phyloP scores from a whole-genome alignment of 2,329 filamentous ascomycete species.

The Trichoderma gracile region DNA sequence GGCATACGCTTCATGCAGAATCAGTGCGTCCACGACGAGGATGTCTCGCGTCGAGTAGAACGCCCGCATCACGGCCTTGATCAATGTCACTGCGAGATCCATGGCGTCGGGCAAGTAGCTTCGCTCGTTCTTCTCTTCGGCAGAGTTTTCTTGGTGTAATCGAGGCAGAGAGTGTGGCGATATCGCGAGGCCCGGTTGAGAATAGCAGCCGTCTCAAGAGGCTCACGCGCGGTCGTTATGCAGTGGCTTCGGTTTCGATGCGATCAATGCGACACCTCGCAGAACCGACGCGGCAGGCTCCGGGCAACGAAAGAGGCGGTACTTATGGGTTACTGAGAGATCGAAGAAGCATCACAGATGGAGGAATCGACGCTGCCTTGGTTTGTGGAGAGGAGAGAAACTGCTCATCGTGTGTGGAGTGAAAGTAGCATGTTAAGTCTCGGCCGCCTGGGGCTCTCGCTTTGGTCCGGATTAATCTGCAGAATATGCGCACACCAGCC shows the following conservation, averaged over 20 bases:
- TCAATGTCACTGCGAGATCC: conserved; percentile 69
- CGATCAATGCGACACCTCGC: not conserved
- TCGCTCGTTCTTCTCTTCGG: not conserved
- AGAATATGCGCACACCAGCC: no score
- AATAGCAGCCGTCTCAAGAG: not conserved
- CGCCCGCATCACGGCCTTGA: conserved; percentile 81
- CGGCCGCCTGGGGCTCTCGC: not conserved
- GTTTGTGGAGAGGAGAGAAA: not conserved
- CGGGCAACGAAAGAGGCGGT: not conserved
- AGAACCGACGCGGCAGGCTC: not conserved
- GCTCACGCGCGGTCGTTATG: not conserved
- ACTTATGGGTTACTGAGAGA: not conserved
- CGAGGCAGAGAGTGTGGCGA: not conserved
- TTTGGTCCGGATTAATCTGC: not conserved
- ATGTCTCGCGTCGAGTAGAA: conserved; percentile 87
- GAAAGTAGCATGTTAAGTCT: conserved; percentile 2
- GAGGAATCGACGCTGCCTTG: not conserved
- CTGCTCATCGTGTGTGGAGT: not conserved
- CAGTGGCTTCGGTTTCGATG: not conserved
- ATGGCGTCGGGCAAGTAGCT: conserved; percentile 36
- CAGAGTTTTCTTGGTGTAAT: not conserved
- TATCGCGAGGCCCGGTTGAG: not conserved
- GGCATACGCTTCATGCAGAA: conserved; percentile 75
- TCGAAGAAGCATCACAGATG: not conserved
- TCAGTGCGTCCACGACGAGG: conserved; percentile 80